phyloP scores from a whole-genome alignment of 73 alveolate species.

The Symbiodinium pilosum region DNA sequence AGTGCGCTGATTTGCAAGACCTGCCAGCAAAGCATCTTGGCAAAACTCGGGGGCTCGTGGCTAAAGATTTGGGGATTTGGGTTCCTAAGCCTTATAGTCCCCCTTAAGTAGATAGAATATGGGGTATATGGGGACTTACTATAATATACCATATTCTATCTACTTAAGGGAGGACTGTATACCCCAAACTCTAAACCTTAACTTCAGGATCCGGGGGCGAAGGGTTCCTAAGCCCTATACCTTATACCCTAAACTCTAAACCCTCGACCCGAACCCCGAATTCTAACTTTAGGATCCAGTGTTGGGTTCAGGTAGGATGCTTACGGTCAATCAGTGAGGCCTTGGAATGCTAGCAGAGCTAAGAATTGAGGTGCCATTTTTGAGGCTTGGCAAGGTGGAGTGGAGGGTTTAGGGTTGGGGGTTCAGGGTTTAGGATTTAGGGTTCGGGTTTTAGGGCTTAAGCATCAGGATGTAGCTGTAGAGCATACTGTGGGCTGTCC shows the following conservation, averaged over 20 bases:
- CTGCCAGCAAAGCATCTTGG: neutral
- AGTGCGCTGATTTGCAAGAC: constrained; percentile 83
- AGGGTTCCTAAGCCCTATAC: too few species aligned
- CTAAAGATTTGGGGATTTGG: neutral
- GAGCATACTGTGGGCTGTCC: too few species aligned
- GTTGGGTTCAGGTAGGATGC: too few species aligned
- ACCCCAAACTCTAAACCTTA: too few species aligned
- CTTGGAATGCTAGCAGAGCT: neutral
- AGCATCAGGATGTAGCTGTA: too few species aligned
- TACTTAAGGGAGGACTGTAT: too few species aligned
- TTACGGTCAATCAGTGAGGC: too few species aligned
- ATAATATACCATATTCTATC: too few species aligned
- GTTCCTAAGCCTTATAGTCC: too few species aligned
- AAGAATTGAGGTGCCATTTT: neutral
- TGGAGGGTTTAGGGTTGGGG: neutral
- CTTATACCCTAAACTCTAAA: neutral
- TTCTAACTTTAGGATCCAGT: constrained; percentile 34
- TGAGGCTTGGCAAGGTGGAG: neutral
- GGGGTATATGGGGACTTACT: too few species aligned
- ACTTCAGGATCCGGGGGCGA: too few species aligned
- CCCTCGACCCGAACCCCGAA: neutral
- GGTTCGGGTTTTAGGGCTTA: neutral
- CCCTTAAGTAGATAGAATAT: too few species aligned
- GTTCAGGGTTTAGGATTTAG: neutral
- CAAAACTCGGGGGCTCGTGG: neutral